Evolutionary conservation across 2,329 filamentous ascomycete species (phyloP).

Genomic region (Aspergillus aculeatinus): DNA sequence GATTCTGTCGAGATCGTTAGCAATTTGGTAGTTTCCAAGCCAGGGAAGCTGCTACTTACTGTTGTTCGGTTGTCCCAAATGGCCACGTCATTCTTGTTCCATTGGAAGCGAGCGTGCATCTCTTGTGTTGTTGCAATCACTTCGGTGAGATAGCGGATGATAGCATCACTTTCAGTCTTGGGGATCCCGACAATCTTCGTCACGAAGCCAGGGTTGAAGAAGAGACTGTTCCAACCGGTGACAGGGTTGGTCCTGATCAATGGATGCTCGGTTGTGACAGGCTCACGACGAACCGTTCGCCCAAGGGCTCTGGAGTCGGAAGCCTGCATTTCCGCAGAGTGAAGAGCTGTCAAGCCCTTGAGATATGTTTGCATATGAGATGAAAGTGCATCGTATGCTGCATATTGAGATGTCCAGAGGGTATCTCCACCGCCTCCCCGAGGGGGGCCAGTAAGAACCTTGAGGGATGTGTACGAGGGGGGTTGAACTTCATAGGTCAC

Average conservation of each 20-base stretch:
- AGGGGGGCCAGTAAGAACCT: slow-evolving; percentile 54
- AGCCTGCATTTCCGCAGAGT: slow-evolving; percentile 56
- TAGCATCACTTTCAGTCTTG: slow-evolving; percentile 55
- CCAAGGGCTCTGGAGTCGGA: slow-evolving; percentile 51
- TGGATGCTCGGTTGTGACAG: slow-evolving; percentile 57
- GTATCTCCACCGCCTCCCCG: slow-evolving; percentile 58
- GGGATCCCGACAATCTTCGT: slow-evolving; percentile 59
- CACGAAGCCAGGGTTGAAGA: slow-evolving; percentile 60
- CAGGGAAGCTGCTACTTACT: slow-evolving; percentile 36
- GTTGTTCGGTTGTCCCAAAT: slow-evolving; percentile 66
- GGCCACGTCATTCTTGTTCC: slow-evolving; percentile 64
- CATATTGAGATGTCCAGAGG: slow-evolving; percentile 59
- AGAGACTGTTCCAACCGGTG: slow-evolving; percentile 62
- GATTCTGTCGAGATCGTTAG: slow-evolving; percentile 42
- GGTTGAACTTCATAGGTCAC: slow-evolving; percentile 60
- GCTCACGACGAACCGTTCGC: slow-evolving; percentile 53
- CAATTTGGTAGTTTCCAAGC: not conserved
- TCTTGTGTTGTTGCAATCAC: slow-evolving; percentile 62
- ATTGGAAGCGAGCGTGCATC: slow-evolving; percentile 65
- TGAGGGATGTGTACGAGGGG: slow-evolving; percentile 58
- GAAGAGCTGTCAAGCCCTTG: slow-evolving; percentile 56
- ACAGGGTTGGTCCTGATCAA: slow-evolving; percentile 61
- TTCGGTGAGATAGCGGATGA: slow-evolving; percentile 55
- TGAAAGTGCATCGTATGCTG: slow-evolving; percentile 58
- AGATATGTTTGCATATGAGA: slow-evolving; percentile 59